Percentiles rank a stretch among this genome's conserved stretches.
These are phyloP conservation scores for Schizophyllum commune DNA, from an alignment of 1,284 basidiomycete species.

Conservation along the genomic window DNA sequence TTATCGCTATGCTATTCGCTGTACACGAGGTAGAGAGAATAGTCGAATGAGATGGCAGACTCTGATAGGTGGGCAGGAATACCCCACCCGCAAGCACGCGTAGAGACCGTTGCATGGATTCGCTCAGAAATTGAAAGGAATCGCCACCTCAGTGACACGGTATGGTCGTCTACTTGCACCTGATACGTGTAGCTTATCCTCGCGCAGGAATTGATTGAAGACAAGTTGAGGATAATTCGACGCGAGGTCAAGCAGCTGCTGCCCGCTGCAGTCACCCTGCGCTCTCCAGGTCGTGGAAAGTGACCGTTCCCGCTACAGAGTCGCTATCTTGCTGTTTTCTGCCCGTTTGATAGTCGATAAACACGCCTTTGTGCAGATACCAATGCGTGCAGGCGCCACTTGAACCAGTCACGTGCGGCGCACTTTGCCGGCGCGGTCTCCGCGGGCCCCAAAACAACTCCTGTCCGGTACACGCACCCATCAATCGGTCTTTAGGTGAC, in stretches of 20 bases:
- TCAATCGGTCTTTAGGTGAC: neutral
- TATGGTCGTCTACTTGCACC: slow-evolving; percentile 21
- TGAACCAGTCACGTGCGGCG: neutral
- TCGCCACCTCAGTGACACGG: slow-evolving; percentile 47
- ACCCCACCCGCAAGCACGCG: slow-evolving; percentile 47
- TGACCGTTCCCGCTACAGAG: neutral
- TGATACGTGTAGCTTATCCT: slow-evolving; percentile 16
- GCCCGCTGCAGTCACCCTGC: slow-evolving; percentile 12
- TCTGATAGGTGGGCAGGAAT: slow-evolving; percentile 38
- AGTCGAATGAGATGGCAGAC: too few relatives aligned
- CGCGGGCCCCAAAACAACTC: neutral
- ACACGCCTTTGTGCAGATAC: too few relatives aligned
- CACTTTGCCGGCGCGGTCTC: neutral
- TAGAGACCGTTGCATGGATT: slow-evolving; percentile 66
- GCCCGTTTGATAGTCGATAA: too few relatives aligned
- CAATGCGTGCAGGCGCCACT: neutral
- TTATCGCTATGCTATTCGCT: slow-evolving; percentile 59
- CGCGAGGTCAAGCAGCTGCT: slow-evolving; percentile 50
- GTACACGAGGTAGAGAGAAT: slow-evolving; percentile 46
- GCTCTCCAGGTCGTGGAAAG: neutral
- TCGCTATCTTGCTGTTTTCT: neutral
- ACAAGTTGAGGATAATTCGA: slow-evolving; percentile 37
- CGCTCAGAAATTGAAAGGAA: slow-evolving; percentile 64
- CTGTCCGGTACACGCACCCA: neutral
- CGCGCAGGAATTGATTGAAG: slow-evolving; percentile 39